Evolutionary conservation across 2,329 filamentous ascomycete genomes (phyloP).

Genomic region (Aspergillus arachidicola): DNA sequence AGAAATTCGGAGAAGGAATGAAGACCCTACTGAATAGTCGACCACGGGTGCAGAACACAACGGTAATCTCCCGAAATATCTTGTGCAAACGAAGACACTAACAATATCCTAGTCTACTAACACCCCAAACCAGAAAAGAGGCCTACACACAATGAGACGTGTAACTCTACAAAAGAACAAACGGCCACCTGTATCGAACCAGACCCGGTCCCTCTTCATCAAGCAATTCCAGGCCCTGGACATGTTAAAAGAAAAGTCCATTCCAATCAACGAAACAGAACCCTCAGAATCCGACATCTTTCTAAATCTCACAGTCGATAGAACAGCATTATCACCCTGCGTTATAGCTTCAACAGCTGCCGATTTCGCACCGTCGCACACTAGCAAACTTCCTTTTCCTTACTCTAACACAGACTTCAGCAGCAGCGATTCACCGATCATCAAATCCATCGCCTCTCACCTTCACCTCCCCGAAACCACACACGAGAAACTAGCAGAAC

Average conservation of each 20-base stretch:
- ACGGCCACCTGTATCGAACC: slow-evolving; percentile 23
- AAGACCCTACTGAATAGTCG: slow-evolving; percentile 58
- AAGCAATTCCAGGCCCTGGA: slow-evolving; percentile 56
- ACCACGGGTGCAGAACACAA: slow-evolving; percentile 29
- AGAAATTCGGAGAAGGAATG: slow-evolving; percentile 71
- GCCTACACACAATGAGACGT: slow-evolving; percentile 52
- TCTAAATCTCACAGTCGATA: slow-evolving; percentile 67
- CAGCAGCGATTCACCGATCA: slow-evolving; percentile 41
- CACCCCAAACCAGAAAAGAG: slow-evolving; percentile 48
- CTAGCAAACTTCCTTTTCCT: slow-evolving; percentile 63
- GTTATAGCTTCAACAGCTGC: slow-evolving; percentile 62
- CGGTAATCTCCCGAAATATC: slow-evolving; percentile 23
- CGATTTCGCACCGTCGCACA: slow-evolving; percentile 46
- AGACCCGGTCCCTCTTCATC: slow-evolving; percentile 59
- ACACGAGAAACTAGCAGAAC: slow-evolving; percentile 47
- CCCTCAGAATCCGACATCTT: slow-evolving; percentile 49
- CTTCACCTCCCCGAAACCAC: slow-evolving; percentile 56
- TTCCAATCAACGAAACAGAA: slow-evolving; percentile 46
- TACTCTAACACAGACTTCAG: slow-evolving; percentile 55
- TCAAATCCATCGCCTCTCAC: slow-evolving; percentile 48
- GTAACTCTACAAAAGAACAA: slow-evolving; percentile 19
- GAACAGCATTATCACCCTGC: slow-evolving; percentile 63
- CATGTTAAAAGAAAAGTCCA: slow-evolving; percentile 56
- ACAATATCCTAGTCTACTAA: slow-evolving; percentile 20
- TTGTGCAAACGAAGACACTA: not conserved